Base-by-base conservation (phyloP, 208 protist species). In the Acanthamoeba royreba region DNA sequence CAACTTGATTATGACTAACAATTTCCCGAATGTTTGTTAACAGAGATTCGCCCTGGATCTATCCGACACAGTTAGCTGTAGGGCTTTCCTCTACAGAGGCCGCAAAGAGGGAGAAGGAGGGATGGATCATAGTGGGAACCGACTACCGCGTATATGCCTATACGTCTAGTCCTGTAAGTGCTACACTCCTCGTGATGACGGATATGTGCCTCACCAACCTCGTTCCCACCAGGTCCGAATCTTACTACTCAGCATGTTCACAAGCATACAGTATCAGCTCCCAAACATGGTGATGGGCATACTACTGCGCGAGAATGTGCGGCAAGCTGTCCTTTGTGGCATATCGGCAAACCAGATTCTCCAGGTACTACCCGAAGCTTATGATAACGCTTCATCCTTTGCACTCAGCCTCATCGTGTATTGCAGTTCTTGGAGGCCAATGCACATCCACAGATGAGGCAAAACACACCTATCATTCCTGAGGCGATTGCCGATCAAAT, bases 231-330 rank as follows among this genome's bases (percentile, higher is more conserved):
- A 69, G 58, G 58, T 92, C 19, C 38, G 53, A 38, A 4, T 63
- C n/a, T 52, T 72, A 3, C 55, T 47, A 28, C 40, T 81, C 15
- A 92, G 55, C 25, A 43, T 92, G 28, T 92, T 79, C 31, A 38
- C 43, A 4, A 25, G 53, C 42, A 47, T 79, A n/a, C 28, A 79
- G 42, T 92, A 92, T 43, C 86, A 81, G 43, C 40, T 79, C 40
- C 89, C 89, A 13, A 93, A 93, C 77, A 83, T 93, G 89, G 61
- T 83, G 7, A 81, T 93, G 89, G 89, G 58, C 47, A 52, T 93
- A n/a, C 45, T 93, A 2, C 47, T 61, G 58, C 69, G 89, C 45
- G 89, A 93, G 38, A 86, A 55, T 53, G 61, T 93, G 8, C n/a
- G 89, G 22, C 47, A 45, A 38, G 89, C 89, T n/a, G 22, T 93